A percentile compares a stretch with the other conserved stretches of the same genome.
Conservation (phyloP, 2,329 filamentous ascomycete species). For the Penicillium sclerotiorum region DNA sequence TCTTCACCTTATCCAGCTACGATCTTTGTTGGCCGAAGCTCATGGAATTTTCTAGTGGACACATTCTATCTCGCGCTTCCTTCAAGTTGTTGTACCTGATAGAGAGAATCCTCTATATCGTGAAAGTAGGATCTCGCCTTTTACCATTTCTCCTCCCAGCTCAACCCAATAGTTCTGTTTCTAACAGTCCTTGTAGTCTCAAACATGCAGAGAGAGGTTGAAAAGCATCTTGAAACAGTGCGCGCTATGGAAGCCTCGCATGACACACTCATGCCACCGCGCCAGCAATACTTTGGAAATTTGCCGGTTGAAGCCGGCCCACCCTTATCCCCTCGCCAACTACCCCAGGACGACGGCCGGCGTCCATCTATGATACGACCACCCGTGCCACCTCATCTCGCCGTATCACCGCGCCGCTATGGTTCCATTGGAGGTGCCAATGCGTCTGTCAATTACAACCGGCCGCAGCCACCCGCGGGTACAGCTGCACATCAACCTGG, state of each 20-base stretch:
- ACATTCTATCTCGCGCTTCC: conserved; percentile 75
- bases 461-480: conserved; percentile 67
- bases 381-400: conserved; percentile 78
- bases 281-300: conserved; percentile 67
- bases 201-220: conserved; percentile 65
- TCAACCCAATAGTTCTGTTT: no score
- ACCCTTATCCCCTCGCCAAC: conserved; percentile 83
- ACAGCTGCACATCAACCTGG: conserved; percentile 71
- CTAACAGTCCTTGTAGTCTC: conserved; percentile 45
- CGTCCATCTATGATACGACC: conserved; percentile 75
- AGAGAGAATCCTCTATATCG: conserved; percentile 76
- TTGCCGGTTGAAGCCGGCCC: conserved; percentile 65
- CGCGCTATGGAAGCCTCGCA: conserved; percentile 62
- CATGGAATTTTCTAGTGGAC: conserved; percentile 62
- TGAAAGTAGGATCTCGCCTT: conserved; percentile 65
- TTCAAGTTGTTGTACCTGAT: conserved; percentile 73
- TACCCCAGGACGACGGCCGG: conserved; percentile 81
- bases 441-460: conserved; percentile 72
- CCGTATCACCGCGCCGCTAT: conserved; percentile 76
- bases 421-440: conserved; percentile 77
- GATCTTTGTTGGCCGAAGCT: background rate
- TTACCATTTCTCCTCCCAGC: conserved; percentile 3
- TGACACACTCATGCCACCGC: conserved; percentile 66
- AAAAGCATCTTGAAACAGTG: conserved; percentile 62
- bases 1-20: no score